These are phyloP conservation scores for Bipolaris zeicola DNA, from an alignment of 2,329 filamentous ascomycete genomes.

Conservation along the genomic window DNA sequence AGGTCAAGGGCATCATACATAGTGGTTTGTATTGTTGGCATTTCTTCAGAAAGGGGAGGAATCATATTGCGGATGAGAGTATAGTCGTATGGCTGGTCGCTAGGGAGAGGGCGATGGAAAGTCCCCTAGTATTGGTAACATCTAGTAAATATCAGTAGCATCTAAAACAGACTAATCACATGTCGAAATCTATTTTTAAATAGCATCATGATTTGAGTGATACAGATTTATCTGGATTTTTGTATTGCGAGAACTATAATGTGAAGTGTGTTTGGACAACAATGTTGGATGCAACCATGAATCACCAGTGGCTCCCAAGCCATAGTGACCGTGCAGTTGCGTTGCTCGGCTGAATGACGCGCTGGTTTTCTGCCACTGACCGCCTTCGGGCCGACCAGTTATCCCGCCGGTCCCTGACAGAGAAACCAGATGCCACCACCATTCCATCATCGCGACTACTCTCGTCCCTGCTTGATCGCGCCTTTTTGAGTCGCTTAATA, in stretches of 20 bases:
- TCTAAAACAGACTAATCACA: not conserved
- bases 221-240: not conserved
- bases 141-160: not conserved
- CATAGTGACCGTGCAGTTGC: not conserved
- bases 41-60: not conserved
- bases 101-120: not conserved
- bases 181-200: not conserved
- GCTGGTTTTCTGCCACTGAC: slow-evolving; percentile 20
- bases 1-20: not conserved
- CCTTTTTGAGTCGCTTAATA: slow-evolving; percentile 24
- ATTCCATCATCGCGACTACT: slow-evolving; percentile 22
- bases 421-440: slow-evolving; percentile 17
- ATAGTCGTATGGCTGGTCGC: not conserved
- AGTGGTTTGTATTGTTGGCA: not conserved
- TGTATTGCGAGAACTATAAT: not conserved
- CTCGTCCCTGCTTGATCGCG: slow-evolving; percentile 10
- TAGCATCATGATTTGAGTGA: not conserved
- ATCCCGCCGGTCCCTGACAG: slow-evolving; percentile 19
- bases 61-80: not conserved
- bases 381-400: slow-evolving; percentile 17
- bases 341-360: slow-evolving; percentile 16
- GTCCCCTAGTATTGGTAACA: not conserved
- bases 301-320: not conserved
- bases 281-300: not conserved
- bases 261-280: not conserved